These are phyloP conservation scores for Eimeria maxima DNA, from an alignment of 169 alveolate species.

Conservation along the genomic window DNA sequence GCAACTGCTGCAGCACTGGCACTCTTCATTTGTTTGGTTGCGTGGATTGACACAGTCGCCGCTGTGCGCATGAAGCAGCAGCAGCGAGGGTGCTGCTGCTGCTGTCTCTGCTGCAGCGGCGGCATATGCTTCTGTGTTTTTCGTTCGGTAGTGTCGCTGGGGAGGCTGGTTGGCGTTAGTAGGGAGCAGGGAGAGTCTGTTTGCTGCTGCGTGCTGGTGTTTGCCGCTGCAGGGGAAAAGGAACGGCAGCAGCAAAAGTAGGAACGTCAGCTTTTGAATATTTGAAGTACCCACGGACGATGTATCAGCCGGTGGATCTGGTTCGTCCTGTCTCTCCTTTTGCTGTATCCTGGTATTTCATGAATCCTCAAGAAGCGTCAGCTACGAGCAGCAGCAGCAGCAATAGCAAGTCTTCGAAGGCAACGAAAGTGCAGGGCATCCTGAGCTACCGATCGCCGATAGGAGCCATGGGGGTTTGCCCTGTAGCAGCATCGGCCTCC, in stretches of 20 bases:
- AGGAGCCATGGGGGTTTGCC: conserved; percentile 13
- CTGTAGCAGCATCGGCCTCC: neutral
- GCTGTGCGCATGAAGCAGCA: neutral
- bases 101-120: neutral
- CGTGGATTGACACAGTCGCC: neutral
- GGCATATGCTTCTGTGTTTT: no score
- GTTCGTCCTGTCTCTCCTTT: conserved; percentile 74
- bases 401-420: no score
- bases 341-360: conserved; percentile 55
- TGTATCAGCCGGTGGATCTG: neutral
- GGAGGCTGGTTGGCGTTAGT: no score
- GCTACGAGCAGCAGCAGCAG: neutral
- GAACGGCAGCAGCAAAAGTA: conserved; percentile 10
- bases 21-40: no score
- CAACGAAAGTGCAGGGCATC: conserved; percentile 12
- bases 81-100: conserved; percentile 3
- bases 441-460: conserved; percentile 32
- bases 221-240: conserved; percentile 6
- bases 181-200: no score
- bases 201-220: no score
- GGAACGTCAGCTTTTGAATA: neutral
- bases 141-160: neutral
- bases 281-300: neutral
- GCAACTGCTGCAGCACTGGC: no score
- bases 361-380: neutral